Percentiles rank a stretch among this genome's conserved stretches.
Evolutionary conservation across 73 alveolate species (phyloP).

Genomic region (Effrenium voratum): DNA sequence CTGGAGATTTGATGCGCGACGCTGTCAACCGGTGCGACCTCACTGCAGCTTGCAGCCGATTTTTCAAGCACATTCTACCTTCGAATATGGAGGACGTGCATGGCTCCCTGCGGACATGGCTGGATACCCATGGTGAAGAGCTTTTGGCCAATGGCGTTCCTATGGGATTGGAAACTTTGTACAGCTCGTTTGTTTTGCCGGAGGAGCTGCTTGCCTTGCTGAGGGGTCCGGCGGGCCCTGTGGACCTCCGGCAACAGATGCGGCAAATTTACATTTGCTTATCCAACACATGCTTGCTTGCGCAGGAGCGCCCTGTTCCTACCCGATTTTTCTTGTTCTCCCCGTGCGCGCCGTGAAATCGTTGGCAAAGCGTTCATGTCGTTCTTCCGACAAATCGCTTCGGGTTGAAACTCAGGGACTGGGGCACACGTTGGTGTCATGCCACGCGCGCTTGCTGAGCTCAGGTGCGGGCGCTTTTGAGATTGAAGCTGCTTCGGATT

Average conservation of each 20-base stretch:
- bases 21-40: conserved; percentile 14
- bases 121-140: not conserved
- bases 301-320: conserved; percentile 35
- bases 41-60: not conserved
- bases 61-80: conserved; percentile 9
- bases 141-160: not conserved
- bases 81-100: not conserved
- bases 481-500: not conserved
- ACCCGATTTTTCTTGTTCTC: conserved; percentile 28
- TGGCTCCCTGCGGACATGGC: not conserved
- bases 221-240: not conserved
- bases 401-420: too few relatives aligned
- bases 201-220: not conserved
- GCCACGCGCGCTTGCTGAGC: too few relatives aligned
- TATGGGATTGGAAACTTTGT: not conserved
- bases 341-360: not conserved
- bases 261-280: not conserved
- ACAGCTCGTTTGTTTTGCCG: not conserved
- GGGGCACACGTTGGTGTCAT: too few relatives aligned
- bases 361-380: too few relatives aligned
- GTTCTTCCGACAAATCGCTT: too few relatives aligned
- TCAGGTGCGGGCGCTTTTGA: not conserved
- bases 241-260: too few relatives aligned
- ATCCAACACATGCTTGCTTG: not conserved
- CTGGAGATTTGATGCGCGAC: not conserved